A percentile compares a stretch with the other conserved stretches of the same genome.
Evolutionary conservation across 2,329 filamentous ascomycete genomes (phyloP).

Genomic region (Fusarium heterosporum): DNA sequence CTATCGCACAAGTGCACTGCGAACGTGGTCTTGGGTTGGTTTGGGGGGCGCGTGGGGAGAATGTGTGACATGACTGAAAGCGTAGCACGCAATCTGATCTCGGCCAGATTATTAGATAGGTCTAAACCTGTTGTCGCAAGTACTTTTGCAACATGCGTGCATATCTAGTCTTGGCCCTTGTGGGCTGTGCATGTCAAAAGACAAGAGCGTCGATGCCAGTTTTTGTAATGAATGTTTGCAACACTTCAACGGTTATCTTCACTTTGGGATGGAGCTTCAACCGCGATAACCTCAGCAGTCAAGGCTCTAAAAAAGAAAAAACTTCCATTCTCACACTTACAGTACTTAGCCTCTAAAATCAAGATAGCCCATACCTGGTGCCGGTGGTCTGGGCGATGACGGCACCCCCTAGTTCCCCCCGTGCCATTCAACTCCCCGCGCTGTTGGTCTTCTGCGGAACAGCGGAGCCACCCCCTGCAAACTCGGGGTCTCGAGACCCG

Average conservation of each 20-base stretch:
- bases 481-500: slow-evolving; percentile 41
- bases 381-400: slow-evolving; percentile 29
- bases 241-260: background rate
- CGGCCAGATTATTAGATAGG: slow-evolving; percentile 13
- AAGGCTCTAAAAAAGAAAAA: background rate
- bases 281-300: slow-evolving; percentile 24
- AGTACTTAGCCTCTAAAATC: background rate
- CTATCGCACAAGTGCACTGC: background rate
- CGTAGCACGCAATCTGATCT: slow-evolving; percentile 34
- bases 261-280: background rate
- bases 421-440: slow-evolving; percentile 31
- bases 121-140: slow-evolving; percentile 12
- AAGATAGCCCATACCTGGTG: slow-evolving; percentile 5
- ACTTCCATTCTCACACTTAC: too few species aligned
- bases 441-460: slow-evolving; percentile 37
- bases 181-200: background rate
- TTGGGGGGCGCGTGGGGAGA: slow-evolving; percentile 34
- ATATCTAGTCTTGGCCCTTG: background rate
- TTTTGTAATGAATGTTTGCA: background rate
- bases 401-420: slow-evolving; percentile 21
- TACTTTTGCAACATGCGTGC: background rate
- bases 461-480: slow-evolving; percentile 33
- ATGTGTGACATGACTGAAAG: slow-evolving; percentile 40
- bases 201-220: background rate
- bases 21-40: slow-evolving; percentile 12